Base-by-base conservation (phyloP, 2,329 filamentous ascomycete species). In the Aspergillus phoenicis region DNA sequence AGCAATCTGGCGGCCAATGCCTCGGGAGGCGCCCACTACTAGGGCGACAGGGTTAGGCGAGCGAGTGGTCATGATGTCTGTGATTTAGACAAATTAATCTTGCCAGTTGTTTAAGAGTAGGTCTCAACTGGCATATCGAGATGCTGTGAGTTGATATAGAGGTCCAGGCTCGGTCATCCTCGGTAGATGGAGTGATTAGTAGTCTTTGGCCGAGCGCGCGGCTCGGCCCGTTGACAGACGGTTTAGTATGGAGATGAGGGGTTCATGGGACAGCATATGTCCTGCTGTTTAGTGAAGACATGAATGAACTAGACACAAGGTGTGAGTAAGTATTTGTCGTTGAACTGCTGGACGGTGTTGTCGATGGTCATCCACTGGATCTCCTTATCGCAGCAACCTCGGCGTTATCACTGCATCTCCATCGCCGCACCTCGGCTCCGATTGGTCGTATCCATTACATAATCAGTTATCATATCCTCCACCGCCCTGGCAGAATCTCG, bases 1-100 rank as follows among this genome's bases (percentile, higher is more conserved):
- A 59, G 91, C 91, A 41, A 95, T 82, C 73, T 95, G 91, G 43
- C 91, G 82, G 49, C 91, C 91, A 64, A 96, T 94, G 39, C 91
- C 91, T 63, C 91, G 81, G 0, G 90, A 93, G 2, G 89, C 90
- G 41, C 91, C 91, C 20, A 93, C 83, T 4, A 94, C 81, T 20
- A 93, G 81, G 20, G 89, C 90, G 6, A 93, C 89, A 8, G 65
- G 69, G 11, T 26, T 17, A 8, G 62, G 58, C 28, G 28, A 11
- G 8, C 5, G 22, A 7, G 33, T 5, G 5, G 22, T n/a, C 5
- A 39, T 57, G 6, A 13, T 48, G 20, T 26, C 26, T 5, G 26
- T 26, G 1, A 26, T 1, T 7, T 7, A 26, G 26, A 26, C 26
- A 26, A 7, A 26, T 26, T 2, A 1, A 26, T 5, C 26, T 5